These are phyloP conservation scores for Aspergillus phoenicis DNA, from an alignment of 2,329 filamentous ascomycete genomes.

Conservation along the genomic window DNA sequence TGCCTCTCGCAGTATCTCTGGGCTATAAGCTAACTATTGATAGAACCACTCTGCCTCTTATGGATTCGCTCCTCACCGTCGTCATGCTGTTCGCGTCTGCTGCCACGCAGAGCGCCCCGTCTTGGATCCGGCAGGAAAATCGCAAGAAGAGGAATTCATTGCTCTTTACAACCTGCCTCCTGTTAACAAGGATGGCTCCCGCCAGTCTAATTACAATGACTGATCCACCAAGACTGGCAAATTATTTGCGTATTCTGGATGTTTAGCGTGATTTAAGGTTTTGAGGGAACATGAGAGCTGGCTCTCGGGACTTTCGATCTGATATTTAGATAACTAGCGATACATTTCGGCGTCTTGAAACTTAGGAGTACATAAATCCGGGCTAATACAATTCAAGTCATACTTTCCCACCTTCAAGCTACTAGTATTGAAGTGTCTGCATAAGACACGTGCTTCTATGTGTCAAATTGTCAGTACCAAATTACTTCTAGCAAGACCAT, in stretches of 20 bases:
- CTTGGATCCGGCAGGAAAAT: slow-evolving; percentile 48
- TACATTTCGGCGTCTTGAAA: background rate
- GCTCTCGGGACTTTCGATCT: background rate
- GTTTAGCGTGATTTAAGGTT: background rate
- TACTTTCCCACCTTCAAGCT: background rate
- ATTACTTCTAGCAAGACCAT: background rate
- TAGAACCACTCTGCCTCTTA: slow-evolving; percentile 60
- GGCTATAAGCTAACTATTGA: background rate
- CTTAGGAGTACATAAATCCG: background rate
- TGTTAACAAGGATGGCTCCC: slow-evolving; percentile 59
- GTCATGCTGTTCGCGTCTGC: slow-evolving; percentile 57
- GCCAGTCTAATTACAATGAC: slow-evolving; percentile 62
- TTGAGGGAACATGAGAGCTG: background rate
- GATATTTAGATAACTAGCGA: background rate
- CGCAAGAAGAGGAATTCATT: slow-evolving; percentile 58
- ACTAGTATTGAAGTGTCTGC: background rate
- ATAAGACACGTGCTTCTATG: background rate
- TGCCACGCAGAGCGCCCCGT: slow-evolving; percentile 52
- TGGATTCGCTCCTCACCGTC: slow-evolving; percentile 59
- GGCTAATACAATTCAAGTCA: background rate
- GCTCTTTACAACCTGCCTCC: slow-evolving; percentile 51
- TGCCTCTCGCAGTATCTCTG: background rate
- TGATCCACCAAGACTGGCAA: background rate
- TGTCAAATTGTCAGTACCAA: background rate
- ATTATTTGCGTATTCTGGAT: background rate